Evolutionary conservation across 306 rosid genomes (phyloP), one percentile per base, ranked within the genome.

Genomic region (Trichosanthes cucumerina): DNA sequence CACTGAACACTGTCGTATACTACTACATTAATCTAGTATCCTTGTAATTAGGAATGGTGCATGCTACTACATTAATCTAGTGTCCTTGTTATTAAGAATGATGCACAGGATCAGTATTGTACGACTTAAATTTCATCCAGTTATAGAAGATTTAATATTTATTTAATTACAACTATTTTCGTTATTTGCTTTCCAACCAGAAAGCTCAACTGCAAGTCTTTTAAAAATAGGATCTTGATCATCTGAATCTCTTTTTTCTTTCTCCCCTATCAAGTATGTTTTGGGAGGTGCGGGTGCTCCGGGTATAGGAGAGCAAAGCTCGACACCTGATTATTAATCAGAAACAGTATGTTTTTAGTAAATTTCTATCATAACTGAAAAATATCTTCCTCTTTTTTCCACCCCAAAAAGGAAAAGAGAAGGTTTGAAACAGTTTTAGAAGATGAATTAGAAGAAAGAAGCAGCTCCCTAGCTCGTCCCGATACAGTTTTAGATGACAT

Each of bases 381-480:
- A 31, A n/a, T 56, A 31, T 59, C 44, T 31, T n/a, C 50, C 23
- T 56, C 78, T 10, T 76, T 82, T 47, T 47, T 56, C 68, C 18
- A 12, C 53, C 23, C 76, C 36, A 71, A 16, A 14, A 66, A 50
- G 19, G 46, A 74, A 71, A 60, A 60, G 66, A 24, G 9, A 79
- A 81, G 86, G 90, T 80, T 89, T 33, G 68, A 79, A 26, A 79
- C 82, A 78, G 50, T 81, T 28, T 79, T 74, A 49, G 86, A 82
- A 57, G 89, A 83, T 79, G 66, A 63, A 16, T 38, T 38, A 15
- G 79, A 84, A 80, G 93, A 81, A 83, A 84, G 85, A 77, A 79
- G 84, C 69, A 77, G 71, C 71, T 78, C 80, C 56, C 82, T 79
- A 19, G 76, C 64, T 43, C 58, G 19, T 54, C 64, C 84, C 41